A percentile compares a stretch with the other conserved stretches of the same genome.
Evolutionary conservation across 2,329 filamentous ascomycete species (phyloP).

Genomic region (Aspergillaceae sp.): DNA sequence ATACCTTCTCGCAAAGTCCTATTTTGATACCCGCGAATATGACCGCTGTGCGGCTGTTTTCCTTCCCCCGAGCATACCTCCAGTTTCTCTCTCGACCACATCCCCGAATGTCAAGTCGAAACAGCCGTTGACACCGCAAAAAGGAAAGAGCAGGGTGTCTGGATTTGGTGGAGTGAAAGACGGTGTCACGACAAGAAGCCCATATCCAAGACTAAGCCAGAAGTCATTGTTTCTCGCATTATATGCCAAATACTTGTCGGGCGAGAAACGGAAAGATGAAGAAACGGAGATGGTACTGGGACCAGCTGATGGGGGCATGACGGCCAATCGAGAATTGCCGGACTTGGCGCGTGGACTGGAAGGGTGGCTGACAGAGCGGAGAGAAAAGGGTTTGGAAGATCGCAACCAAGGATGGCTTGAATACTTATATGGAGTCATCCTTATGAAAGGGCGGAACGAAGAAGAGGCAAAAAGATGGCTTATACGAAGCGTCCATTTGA

Average conservation of each 20-base stretch:
- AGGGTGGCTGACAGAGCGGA: slow-evolving; percentile 66
- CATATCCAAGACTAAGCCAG: slow-evolving; percentile 59
- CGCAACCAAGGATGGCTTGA: slow-evolving; percentile 88
- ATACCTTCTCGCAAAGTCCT: slow-evolving; percentile 83
- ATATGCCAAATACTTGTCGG: slow-evolving; percentile 86
- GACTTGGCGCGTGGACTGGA: slow-evolving; percentile 67
- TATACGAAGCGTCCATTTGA: slow-evolving; percentile 77
- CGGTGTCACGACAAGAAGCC: slow-evolving; percentile 25
- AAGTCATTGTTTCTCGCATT: slow-evolving; percentile 86
- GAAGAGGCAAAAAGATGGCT: slow-evolving; percentile 75
- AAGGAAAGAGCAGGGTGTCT: slow-evolving; percentile 54
- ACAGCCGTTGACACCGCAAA: slow-evolving; percentile 37
- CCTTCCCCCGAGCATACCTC: slow-evolving; percentile 68
- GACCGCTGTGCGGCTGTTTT: slow-evolving; percentile 89
- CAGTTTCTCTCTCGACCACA: slow-evolving; percentile 47
- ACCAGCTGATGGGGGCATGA: slow-evolving; percentile 76
- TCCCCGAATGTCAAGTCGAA: slow-evolving; percentile 31
- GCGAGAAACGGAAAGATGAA: slow-evolving; percentile 93
- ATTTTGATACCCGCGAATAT: slow-evolving; percentile 92
- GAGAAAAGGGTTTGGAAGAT: slow-evolving; percentile 50
- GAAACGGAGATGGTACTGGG: slow-evolving; percentile 96
- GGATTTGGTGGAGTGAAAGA: slow-evolving; percentile 30
- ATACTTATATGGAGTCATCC: slow-evolving; percentile 70
- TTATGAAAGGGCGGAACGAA: slow-evolving; percentile 86
- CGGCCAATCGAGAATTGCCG: slow-evolving; percentile 75